These are phyloP conservation scores for Suillus luteus DNA, from an alignment of 768 basidiomycete genomes.

Conservation along the genomic window DNA sequence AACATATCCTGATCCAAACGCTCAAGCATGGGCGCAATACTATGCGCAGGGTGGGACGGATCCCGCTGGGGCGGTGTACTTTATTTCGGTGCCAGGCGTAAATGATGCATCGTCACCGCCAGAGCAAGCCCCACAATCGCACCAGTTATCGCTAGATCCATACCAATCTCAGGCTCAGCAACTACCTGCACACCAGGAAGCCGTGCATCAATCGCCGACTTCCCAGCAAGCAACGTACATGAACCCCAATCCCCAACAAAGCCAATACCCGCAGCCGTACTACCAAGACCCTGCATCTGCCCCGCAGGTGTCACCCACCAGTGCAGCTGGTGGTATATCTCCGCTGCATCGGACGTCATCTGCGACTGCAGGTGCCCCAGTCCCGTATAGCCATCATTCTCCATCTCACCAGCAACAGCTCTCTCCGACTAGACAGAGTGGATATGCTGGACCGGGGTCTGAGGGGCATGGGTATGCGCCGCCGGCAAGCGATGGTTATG, in stretches of 20 bases:
- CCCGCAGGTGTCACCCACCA: not conserved
- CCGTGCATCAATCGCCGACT: constrained; percentile 17
- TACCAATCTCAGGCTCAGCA: constrained; percentile 19
- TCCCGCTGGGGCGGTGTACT: constrained; percentile 76
- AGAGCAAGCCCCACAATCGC: constrained; percentile 15
- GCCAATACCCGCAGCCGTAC: constrained; percentile 24
- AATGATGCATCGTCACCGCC: constrained; percentile 42
- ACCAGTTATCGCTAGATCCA: constrained; percentile 15
- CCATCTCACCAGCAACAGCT: constrained; percentile 21
- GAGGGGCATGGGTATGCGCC: constrained; percentile 23
- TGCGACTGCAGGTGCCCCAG: constrained; percentile 5
- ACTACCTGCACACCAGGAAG: constrained; percentile 17
- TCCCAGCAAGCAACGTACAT: constrained; percentile 19
- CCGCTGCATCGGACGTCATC: not conserved
- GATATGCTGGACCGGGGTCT: constrained; percentile 15
- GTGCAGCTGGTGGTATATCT: not conserved
- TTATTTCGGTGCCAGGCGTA: constrained; percentile 75
- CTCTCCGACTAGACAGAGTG: constrained; percentile 6
- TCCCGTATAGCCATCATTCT: constrained; percentile 22
- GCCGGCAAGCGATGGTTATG: constrained; percentile 20
- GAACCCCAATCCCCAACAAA: constrained; percentile 17
- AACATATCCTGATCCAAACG: constrained; percentile 77
- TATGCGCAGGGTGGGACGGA: constrained; percentile 81
- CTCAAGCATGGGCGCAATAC: constrained; percentile 86
- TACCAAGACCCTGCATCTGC: constrained; percentile 17